Evolutionary conservation across 1,139 yeast genomes (phyloP).

Genomic region (Yamadazyma sp.): DNA sequence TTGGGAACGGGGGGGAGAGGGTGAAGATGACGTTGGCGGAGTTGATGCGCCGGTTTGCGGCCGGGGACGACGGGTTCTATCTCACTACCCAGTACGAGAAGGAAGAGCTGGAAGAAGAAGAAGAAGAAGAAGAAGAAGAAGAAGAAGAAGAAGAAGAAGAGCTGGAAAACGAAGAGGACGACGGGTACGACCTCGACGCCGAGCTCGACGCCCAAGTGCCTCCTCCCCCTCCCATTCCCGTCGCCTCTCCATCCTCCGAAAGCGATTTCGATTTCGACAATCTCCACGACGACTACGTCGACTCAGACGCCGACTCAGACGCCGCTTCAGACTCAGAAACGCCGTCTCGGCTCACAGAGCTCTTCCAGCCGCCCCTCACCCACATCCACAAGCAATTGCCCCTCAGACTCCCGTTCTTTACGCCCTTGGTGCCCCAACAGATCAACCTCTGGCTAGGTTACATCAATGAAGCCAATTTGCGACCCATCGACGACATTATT

Average conservation of each 20-base stretch:
- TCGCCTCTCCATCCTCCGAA: constrained; percentile 2
- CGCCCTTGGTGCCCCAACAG: constrained; percentile 59
- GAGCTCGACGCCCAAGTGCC: constrained; percentile 9
- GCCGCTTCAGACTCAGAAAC: constrained; percentile 11
- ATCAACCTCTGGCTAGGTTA: constrained; percentile 72
- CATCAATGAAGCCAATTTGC: constrained; percentile 15
- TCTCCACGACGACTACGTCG: constrained; percentile 54
- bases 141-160: constrained; percentile 18
- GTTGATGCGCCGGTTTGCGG: constrained; percentile 38
- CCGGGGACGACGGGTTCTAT: constrained; percentile 45
- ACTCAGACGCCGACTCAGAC: constrained; percentile 21
- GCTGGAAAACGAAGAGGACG: constrained; percentile 12
- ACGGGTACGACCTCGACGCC: constrained; percentile 14
- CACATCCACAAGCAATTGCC: constrained; percentile 41
- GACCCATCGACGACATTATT: constrained; percentile 1
- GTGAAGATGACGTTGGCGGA: constrained; percentile 48
- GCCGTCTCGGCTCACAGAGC: constrained; percentile 29
- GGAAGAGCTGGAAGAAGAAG: constrained; percentile 15
- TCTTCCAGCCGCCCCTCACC: constrained; percentile 65
- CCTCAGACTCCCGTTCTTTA: constrained; percentile 39
- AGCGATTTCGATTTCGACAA: constrained; percentile 37
- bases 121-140: constrained; percentile 24
- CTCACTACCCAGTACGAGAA: constrained; percentile 68
- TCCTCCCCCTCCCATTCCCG: constrained; percentile 3
- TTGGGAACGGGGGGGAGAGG: constrained; percentile 61